Evolutionary conservation across 441 rosid genomes (phyloP).

Genomic region (Gossypium laxum): DNA sequence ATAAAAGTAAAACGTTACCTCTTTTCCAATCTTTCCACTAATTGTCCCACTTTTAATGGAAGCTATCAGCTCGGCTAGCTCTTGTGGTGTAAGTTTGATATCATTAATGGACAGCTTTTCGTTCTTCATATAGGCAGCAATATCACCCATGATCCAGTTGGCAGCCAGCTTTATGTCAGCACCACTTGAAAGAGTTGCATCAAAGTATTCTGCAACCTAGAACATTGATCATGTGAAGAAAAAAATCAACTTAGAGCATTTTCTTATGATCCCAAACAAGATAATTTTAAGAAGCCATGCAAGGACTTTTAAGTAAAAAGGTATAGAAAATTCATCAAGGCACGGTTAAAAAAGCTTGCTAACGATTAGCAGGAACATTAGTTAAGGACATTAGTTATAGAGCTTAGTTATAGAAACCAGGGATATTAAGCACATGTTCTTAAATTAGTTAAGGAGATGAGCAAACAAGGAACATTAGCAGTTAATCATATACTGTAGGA

Average conservation of each 20-base stretch:
- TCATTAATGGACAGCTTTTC: conserved; percentile 61
- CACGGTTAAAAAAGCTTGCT: neutral
- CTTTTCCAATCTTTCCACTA: conserved; percentile 87
- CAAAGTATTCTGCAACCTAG: conserved; percentile 76
- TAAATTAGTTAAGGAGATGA: neutral
- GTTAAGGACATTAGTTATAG: too few species aligned
- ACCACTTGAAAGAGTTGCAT: conserved; percentile 61
- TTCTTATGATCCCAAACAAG: neutral
- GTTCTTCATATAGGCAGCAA: conserved; percentile 78
- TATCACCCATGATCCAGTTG: conserved; percentile 91
- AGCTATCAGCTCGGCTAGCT: conserved; percentile 77
- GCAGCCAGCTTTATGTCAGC: conserved; percentile 70
- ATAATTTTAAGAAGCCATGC: neutral
- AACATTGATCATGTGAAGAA: conserved; percentile 16
- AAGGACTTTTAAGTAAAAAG: neutral
- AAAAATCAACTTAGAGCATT: conserved; percentile 12
- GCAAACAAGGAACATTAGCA: neutral
- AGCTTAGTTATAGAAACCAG: neutral
- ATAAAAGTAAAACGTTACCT: conserved; percentile 30
- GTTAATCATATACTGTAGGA: neutral
- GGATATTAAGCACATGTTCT: neutral
- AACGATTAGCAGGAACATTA: neutral
- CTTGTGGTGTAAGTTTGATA: conserved; percentile 57
- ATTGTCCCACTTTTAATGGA: conserved; percentile 73
- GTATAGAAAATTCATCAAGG: neutral